Evolutionary conservation across 1,139 yeast species (phyloP), one percentile per base, ranked within the genome.

Genomic region (Lodderomyces oxycetoniae): DNA sequence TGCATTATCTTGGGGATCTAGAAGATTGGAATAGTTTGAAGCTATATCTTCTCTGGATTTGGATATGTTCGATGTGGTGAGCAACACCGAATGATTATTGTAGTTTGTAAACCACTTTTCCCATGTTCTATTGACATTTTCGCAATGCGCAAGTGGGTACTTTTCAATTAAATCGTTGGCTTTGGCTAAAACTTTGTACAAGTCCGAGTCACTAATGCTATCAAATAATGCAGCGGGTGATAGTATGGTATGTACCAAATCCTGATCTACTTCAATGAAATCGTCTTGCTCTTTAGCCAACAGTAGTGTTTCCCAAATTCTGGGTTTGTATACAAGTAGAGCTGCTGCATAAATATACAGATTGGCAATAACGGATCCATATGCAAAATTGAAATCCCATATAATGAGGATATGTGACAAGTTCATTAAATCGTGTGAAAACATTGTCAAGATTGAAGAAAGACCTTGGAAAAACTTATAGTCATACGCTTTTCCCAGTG

Each of bases 401-500:
- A 85, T 51, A 4, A 64, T 53, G 33, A 77, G 59, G 11, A 81
- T 55, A 22, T 74, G 74, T n/a, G 62, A 61, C 30, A 71, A 57
- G 31, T 67, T 63, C 14, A 61, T 53, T 21, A 83, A 49, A 44
- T 87, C 91, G 55, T 91, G 97, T 10, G 93, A 67, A 55, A 79
- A 86, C 32, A 86, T 49, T 1, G 97, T 87, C 30, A 91, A 64
- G 1, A 89, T 63, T 1, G 93, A 74, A 9, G 95, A 82, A 8
- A 91, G 56, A 0, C 87, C 85, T 38, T 57, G 73, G 47, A 72
- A 82, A 40, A 77, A 75, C 29, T 55, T 54, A 46, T 67, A 68
- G 40, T 66, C 71, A 47, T 59, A 66, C 33, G 44, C 46, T n/a
- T 45, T 35, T 3, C 68, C 68, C 35, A 54, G 50, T 0, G 62